Percentiles rank a stretch among this genome's conserved stretches.
phyloP scores from a whole-genome alignment of 2,329 filamentous ascomycete species.

The Alternaria ventricosa region DNA sequence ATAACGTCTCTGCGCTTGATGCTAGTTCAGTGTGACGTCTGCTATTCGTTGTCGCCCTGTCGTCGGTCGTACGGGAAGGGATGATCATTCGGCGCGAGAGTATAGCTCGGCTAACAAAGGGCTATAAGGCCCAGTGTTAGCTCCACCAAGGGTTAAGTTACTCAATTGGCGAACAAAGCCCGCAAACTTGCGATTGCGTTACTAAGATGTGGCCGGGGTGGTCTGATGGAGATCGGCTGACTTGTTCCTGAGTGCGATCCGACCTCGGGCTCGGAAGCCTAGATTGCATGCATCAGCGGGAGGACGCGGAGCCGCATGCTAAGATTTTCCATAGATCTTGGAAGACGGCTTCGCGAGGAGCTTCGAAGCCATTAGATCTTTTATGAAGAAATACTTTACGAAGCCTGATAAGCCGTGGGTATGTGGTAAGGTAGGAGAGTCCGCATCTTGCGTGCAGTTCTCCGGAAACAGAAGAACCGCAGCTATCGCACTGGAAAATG shows the following conservation, averaged over 20 bases:
- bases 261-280: conserved; percentile 4
- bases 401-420: background rate
- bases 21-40: conserved; percentile 1
- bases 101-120: background rate
- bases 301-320: conserved; percentile 8
- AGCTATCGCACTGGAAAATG: background rate
- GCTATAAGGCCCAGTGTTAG: conserved; percentile 8
- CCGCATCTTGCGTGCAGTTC: background rate
- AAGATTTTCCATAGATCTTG: background rate
- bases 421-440: background rate
- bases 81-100: conserved; percentile 17
- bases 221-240: conserved; percentile 24
- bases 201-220: conserved; percentile 5
- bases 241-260: conserved; percentile 15
- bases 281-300: conserved; percentile 5
- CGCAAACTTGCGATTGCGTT: conserved; percentile 2
- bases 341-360: background rate
- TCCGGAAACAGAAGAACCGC: background rate
- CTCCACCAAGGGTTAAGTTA: conserved; percentile 18
- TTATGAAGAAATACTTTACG: background rate
- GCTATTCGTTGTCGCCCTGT: conserved; percentile 23
- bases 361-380: background rate
- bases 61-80: conserved; percentile 27
- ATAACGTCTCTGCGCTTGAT: background rate
- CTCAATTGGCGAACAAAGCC: conserved; percentile 21